Evolutionary conservation across 371 early-diverging fungal species (phyloP).

Genomic region (Circinella minor): DNA sequence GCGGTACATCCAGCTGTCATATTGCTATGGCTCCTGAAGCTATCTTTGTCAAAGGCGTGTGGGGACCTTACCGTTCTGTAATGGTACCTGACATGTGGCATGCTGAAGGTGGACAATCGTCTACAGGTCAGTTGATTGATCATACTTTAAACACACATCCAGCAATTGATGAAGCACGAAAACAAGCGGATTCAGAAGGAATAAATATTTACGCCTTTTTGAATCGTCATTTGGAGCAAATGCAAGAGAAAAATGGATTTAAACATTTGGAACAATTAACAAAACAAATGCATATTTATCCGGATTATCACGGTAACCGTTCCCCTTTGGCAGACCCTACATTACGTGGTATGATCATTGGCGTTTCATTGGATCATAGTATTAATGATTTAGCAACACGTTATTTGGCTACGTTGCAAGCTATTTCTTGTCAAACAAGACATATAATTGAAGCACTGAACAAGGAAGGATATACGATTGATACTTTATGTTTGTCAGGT

Average conservation of each 20-base stretch:
- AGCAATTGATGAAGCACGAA: conserved; percentile 42
- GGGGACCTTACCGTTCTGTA: conserved; percentile 72
- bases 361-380: conserved; percentile 61
- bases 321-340: conserved; percentile 74
- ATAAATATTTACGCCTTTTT: conserved; percentile 56
- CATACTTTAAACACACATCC: conserved; percentile 65
- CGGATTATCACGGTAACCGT: conserved; percentile 82
- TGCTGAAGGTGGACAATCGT: conserved; percentile 79
- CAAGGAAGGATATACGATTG: conserved; percentile 58
- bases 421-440: conserved; percentile 66
- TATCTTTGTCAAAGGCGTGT: conserved; percentile 64
- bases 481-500: conserved; percentile 70
- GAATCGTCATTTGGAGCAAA: conserved; percentile 41
- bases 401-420: conserved; percentile 70
- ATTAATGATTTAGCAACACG: conserved; percentile 60
- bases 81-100: conserved; percentile 65
- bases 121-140: conserved; percentile 74
- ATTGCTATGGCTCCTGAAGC: conserved; percentile 62
- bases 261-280: conserved; percentile 50
- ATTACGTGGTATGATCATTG: conserved; percentile 66
- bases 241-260: conserved; percentile 32
- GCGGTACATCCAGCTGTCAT: conserved; percentile 78
- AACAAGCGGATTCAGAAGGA: conserved; percentile 19
- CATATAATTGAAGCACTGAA: conserved; percentile 65
- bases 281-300: conserved; percentile 64